Conservation (phyloP, 352 stramenopile species). For the Phytophthora colocasiae region DNA sequence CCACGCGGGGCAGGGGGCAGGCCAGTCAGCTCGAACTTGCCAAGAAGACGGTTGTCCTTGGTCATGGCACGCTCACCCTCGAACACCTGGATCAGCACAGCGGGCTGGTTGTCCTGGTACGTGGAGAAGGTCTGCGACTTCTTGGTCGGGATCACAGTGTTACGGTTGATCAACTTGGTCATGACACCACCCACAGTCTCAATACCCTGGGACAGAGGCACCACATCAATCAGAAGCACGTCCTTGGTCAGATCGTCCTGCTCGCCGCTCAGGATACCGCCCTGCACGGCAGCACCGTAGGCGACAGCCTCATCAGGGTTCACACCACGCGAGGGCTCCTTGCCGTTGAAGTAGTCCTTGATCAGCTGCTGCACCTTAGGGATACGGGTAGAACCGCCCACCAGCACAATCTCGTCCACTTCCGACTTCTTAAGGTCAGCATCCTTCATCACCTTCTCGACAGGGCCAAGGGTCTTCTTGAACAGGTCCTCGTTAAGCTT, state of each 20-base stretch:
- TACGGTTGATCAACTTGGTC: conserved; percentile 99
- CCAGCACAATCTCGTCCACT: conserved; percentile 98
- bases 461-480: conserved; percentile 98
- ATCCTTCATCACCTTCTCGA: conserved; percentile 97
- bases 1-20: conserved; percentile 98
- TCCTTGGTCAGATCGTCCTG: conserved; percentile 93
- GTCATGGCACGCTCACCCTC: conserved; percentile 99
- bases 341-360: conserved; percentile 99
- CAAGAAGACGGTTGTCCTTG: conserved; percentile 99
- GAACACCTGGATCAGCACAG: conserved; percentile 93
- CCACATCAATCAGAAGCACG: conserved; percentile 98
- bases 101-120: conserved; percentile 98
- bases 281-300: conserved; percentile 98
- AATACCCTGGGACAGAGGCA: conserved; percentile 98
- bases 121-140: conserved; percentile 99
- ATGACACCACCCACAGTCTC: conserved; percentile 99
- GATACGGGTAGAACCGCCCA: conserved; percentile 99
- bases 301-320: conserved; percentile 99
- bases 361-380: conserved; percentile 97
- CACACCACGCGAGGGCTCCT: conserved; percentile 92
- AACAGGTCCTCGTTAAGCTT: conserved; percentile 99
- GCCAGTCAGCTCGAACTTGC: conserved; percentile 99
- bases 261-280: conserved; percentile 94
- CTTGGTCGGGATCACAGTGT: conserved; percentile 98
- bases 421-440: conserved; percentile 95